phyloP scores from a whole-genome alignment of 306 rosid species.

The Gynostemma pentaphyllum region DNA sequence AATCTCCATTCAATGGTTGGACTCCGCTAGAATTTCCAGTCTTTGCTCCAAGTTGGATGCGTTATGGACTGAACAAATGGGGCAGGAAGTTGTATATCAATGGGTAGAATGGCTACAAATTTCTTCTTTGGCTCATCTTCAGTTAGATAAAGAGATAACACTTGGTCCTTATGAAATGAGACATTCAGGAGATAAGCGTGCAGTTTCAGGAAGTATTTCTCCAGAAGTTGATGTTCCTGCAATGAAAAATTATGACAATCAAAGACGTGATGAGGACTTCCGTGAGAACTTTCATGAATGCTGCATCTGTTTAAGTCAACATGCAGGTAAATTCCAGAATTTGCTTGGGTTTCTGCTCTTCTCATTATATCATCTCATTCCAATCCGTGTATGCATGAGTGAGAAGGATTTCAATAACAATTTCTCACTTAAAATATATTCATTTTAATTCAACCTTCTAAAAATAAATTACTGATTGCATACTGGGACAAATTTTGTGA shows the following conservation, averaged over 20 bases:
- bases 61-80: slow-evolving; percentile 57
- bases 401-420: neutral
- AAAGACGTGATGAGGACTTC: slow-evolving; percentile 52
- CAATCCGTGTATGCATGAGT: neutral
- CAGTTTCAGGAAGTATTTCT: slow-evolving; percentile 39
- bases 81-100: slow-evolving; percentile 72
- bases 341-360: neutral
- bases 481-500: neutral
- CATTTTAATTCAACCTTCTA: neutral
- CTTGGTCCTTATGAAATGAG: slow-evolving; percentile 57
- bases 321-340: slow-evolving; percentile 43
- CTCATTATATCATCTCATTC: neutral
- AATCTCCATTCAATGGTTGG: slow-evolving; percentile 65
- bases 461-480: neutral
- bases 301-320: slow-evolving; percentile 64
- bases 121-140: slow-evolving; percentile 58
- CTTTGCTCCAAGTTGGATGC: slow-evolving; percentile 65
- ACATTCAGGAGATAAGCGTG: slow-evolving; percentile 42
- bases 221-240: slow-evolving; percentile 59
- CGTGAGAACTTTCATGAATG: slow-evolving; percentile 52
- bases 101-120: slow-evolving; percentile 86
- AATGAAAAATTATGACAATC: slow-evolving; percentile 46
- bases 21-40: slow-evolving; percentile 34
- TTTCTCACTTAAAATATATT: neutral
- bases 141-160: slow-evolving; percentile 43